A percentile compares a stretch with the other conserved stretches of the same genome.
Evolutionary conservation across 1,284 basidiomycete species (phyloP).

Genomic region (Boletellus sp.): DNA sequence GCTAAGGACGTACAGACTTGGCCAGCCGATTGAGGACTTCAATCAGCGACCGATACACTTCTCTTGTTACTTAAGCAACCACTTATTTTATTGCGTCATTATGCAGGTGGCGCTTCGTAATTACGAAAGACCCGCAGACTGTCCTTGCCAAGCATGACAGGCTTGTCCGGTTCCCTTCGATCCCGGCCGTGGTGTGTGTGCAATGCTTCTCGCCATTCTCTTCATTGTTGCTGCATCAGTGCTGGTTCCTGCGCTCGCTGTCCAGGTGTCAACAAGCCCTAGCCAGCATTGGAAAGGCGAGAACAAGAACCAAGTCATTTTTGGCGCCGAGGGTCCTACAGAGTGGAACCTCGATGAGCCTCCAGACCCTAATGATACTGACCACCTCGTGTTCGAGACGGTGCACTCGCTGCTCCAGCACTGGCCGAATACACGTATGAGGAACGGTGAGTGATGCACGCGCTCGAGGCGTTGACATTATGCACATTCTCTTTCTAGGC

Average conservation of each 20-base stretch:
- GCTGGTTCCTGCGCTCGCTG: not conserved
- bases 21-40: too few relatives aligned
- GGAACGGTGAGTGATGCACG: not conserved
- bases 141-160: too few relatives aligned
- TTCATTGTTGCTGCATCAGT: not conserved
- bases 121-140: too few relatives aligned
- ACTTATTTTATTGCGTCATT: too few relatives aligned
- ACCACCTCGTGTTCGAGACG: not conserved
- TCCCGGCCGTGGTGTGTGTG: not conserved
- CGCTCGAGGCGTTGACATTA: not conserved
- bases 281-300: not conserved
- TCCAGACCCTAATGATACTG: not conserved
- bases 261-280: not conserved
- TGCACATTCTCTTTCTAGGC: not conserved
- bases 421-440: not conserved
- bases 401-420: not conserved
- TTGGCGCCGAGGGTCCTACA: not conserved
- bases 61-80: too few relatives aligned
- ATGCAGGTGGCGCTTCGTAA: too few relatives aligned
- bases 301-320: not conserved
- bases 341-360: not conserved
- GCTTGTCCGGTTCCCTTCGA: not conserved
- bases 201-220: not conserved
- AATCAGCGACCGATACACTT: too few relatives aligned
- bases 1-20: too few relatives aligned